Percentiles rank a stretch among this genome's conserved stretches.
These are phyloP conservation scores for Metschnikowia borealis DNA, from an alignment of 805 yeast genomes.

Conservation along the genomic window DNA sequence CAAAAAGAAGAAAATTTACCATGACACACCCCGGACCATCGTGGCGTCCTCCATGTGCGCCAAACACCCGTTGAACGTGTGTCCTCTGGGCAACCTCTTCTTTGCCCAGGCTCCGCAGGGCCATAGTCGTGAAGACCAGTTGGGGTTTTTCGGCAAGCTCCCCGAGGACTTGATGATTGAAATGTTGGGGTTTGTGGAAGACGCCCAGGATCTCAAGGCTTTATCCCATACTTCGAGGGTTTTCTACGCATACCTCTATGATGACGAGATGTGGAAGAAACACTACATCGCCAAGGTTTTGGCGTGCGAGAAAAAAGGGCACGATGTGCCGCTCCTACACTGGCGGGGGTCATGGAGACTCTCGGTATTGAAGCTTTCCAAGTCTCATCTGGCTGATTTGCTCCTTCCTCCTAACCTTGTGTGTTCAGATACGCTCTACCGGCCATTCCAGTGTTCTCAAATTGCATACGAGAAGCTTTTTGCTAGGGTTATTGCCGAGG, in stretches of 20 bases:
- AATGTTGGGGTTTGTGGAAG: slow-evolving; percentile 47
- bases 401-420: slow-evolving; percentile 47
- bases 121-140: slow-evolving; percentile 25
- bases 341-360: slow-evolving; percentile 87
- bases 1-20: slow-evolving; percentile 6
- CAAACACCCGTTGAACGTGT: slow-evolving; percentile 18
- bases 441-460: slow-evolving; percentile 81
- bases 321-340: slow-evolving; percentile 13
- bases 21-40: slow-evolving; percentile 7
- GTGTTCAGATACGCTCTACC: slow-evolving; percentile 73
- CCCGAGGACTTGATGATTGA: slow-evolving; percentile 63
- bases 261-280: slow-evolving; percentile 80
- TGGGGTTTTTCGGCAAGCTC: slow-evolving; percentile 53
- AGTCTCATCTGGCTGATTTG: slow-evolving; percentile 40
- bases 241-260: slow-evolving; percentile 66
- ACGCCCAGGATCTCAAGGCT: slow-evolving; percentile 44
- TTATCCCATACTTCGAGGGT: slow-evolving; percentile 61
- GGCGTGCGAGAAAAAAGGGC: slow-evolving; percentile 10
- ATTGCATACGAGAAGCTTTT: slow-evolving; percentile 54
- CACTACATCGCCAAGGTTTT: slow-evolving; percentile 32
- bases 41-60: slow-evolving; percentile 6
- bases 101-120: slow-evolving; percentile 10
- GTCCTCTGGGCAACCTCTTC: slow-evolving; percentile 17
- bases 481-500: slow-evolving; percentile 46
- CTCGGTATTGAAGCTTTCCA: slow-evolving; percentile 44